Base-by-base conservation (phyloP, 345 rosid genomes). In the Punica granatum region DNA sequence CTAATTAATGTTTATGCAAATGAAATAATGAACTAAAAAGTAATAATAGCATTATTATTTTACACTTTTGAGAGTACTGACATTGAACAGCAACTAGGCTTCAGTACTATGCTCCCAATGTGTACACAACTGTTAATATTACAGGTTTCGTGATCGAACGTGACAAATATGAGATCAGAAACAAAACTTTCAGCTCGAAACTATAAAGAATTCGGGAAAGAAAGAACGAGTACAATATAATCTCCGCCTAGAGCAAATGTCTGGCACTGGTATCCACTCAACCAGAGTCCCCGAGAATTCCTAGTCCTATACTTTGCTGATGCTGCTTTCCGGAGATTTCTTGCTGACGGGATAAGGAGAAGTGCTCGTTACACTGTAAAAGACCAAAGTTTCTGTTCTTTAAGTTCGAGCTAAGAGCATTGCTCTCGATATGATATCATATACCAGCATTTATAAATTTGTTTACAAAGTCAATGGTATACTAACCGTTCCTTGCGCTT, bases 401-500 rank as follows among this genome's bases (percentile, higher is more conserved):
- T 26, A 26, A 30, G 32, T 18, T 30, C 61, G 19, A 12, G 61
- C 61, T 56, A 56, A 56, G 33, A 56, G 2, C 13, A 56, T 28
- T 33, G 14, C 25, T 28, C 61, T 26, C 25, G 2, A 30, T 26
- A 13, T 56, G 61, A 51, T 53, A 0, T 15, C 33, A 12, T n/a
- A 15, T 28, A 4, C 49, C 26, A 8, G 1, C 44, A 31, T 65
- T 7, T 21, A 39, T 25, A 3, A 36, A 70, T 41, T 42, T n/a
- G n/a, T n/a, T n/a, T n/a, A n/a, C n/a, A 13, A 49, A 63, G 49
- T 16, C 23, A 25, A 48, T 16, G 15, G 23, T 1, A 1, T 53
- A 72, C 70, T 3, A 19, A 89, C 99, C 98, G 86, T 77, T 89
- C 95, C 81, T 88, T 94, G 75, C 99, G 95, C 83, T 89, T 91